phyloP scores from a whole-genome alignment of 2,329 filamentous ascomycete genomes.

The Colletotrichum spinosum region DNA sequence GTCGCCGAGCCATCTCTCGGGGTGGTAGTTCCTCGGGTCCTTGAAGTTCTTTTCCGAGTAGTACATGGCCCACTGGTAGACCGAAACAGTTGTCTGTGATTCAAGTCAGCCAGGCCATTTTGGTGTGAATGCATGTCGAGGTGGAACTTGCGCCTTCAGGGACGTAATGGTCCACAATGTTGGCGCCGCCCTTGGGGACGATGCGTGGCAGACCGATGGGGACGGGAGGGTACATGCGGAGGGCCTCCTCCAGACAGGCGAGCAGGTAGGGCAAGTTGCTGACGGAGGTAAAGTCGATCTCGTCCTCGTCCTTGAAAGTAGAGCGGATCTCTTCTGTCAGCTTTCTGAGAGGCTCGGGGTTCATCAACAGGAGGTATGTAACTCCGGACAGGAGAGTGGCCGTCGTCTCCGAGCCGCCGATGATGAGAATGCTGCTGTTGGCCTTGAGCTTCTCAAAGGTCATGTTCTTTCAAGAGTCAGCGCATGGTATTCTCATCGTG shows the following conservation, averaged over 20 bases:
- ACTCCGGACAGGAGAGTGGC: conserved; percentile 45
- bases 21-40: conserved; percentile 48
- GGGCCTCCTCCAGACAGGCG: conserved; percentile 54
- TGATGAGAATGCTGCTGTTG: conserved; percentile 41
- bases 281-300: conserved; percentile 50
- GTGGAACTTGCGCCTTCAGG: conserved; percentile 44
- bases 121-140: accelerated
- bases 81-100: conserved; percentile 51
- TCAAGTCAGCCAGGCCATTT: background rate
- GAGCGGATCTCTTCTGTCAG: conserved; percentile 53
- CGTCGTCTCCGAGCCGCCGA: conserved; percentile 50
- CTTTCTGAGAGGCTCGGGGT: conserved; percentile 45
- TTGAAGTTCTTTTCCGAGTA: conserved; percentile 48
- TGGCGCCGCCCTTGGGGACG: conserved; percentile 47
- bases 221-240: conserved; percentile 53
- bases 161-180: conserved; percentile 45
- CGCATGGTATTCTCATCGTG: no score
- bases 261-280: conserved; percentile 50
- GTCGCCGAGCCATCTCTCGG: conserved; percentile 46
- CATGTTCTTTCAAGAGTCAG: conserved; percentile 8
- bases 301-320: conserved; percentile 46
- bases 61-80: conserved; percentile 48
- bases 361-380: conserved; percentile 44
- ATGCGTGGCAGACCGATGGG: conserved; percentile 43
- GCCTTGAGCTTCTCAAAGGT: conserved; percentile 33